A percentile compares a stretch with the other conserved stretches of the same genome.
These are phyloP conservation scores for Teunomyces atbi DNA, from an alignment of 805 yeast genomes.

Conservation along the genomic window DNA sequence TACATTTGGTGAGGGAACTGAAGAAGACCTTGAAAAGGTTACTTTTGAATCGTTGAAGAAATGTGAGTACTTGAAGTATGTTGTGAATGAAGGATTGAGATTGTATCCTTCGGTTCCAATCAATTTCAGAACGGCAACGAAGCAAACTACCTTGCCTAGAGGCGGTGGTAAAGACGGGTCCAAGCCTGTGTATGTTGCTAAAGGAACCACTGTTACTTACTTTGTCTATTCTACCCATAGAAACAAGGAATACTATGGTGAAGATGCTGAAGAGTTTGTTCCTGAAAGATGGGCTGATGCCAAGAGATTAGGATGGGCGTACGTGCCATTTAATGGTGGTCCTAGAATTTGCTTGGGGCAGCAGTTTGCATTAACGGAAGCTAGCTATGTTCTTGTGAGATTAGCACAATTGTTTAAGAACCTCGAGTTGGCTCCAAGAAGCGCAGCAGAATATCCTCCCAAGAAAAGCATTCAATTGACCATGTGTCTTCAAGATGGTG, in stretches of 20 bases:
- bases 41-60: constrained; percentile 24
- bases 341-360: constrained; percentile 31
- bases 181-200: constrained; percentile 17
- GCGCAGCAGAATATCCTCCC: constrained; percentile 27
- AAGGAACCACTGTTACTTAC: constrained; percentile 23
- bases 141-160: constrained; percentile 23
- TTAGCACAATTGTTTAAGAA: constrained; percentile 23
- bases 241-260: constrained; percentile 20
- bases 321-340: constrained; percentile 28
- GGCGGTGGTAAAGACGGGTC: constrained; percentile 24
- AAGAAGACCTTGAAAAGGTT: constrained; percentile 19
- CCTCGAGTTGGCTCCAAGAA: constrained; percentile 11
- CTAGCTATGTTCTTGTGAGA: constrained; percentile 23
- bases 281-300: constrained; percentile 25
- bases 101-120: constrained; percentile 28
- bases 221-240: constrained; percentile 44
- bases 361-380: constrained; percentile 29
- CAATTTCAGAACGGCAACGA: constrained; percentile 24
- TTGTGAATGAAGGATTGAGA: constrained; percentile 25
- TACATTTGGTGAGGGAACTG: constrained; percentile 21
- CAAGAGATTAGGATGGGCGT: constrained; percentile 25
- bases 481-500: constrained; percentile 23
- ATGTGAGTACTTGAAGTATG: constrained; percentile 25
- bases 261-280: constrained; percentile 19
- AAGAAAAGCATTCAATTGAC: constrained; percentile 27